Evolutionary conservation across 2,329 filamentous ascomycete species (phyloP).

Genomic region (Stemphylium vesicarium): DNA sequence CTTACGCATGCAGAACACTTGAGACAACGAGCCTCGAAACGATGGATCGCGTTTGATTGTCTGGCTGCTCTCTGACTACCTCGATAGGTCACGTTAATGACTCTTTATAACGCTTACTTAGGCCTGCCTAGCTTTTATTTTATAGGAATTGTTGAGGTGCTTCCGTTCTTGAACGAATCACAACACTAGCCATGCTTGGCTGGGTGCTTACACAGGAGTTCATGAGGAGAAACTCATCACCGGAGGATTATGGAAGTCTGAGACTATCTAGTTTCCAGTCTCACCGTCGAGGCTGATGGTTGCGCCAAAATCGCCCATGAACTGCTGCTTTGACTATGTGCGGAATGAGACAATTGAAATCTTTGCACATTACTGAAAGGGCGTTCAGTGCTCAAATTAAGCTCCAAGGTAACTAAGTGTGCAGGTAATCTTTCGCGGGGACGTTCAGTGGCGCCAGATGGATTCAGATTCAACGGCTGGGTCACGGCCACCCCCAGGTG

Average conservation of each 20-base stretch:
- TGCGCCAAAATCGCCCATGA: too few species aligned
- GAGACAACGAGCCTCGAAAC: neutral
- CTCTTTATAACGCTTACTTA: neutral
- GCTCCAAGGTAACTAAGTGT: conserved; percentile 6
- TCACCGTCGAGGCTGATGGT: too few species aligned
- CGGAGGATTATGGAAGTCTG: too few species aligned
- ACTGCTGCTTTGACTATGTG: too few species aligned
- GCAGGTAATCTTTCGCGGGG: neutral
- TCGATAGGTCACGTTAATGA: neutral
- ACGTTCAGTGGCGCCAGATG: neutral
- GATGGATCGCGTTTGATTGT: conserved; percentile 3
- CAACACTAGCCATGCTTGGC: neutral
- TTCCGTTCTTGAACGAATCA: conserved; percentile 1
- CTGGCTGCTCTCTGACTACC: neutral
- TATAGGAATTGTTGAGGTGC: conserved; percentile 2
- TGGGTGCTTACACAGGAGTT: neutral
- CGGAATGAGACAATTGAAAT: too few species aligned
- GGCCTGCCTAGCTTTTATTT: neutral
- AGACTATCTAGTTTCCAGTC: too few species aligned
- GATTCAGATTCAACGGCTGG: conserved; percentile 12
- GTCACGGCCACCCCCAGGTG: conserved; percentile 1
- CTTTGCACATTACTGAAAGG: too few species aligned
- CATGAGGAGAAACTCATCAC: too few species aligned
- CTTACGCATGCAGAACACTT: neutral
- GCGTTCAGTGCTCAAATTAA: neutral